These are phyloP conservation scores for Pelargonium cotyledonis DNA, from an alignment of 441 rosid genomes.

Conservation along the genomic window DNA sequence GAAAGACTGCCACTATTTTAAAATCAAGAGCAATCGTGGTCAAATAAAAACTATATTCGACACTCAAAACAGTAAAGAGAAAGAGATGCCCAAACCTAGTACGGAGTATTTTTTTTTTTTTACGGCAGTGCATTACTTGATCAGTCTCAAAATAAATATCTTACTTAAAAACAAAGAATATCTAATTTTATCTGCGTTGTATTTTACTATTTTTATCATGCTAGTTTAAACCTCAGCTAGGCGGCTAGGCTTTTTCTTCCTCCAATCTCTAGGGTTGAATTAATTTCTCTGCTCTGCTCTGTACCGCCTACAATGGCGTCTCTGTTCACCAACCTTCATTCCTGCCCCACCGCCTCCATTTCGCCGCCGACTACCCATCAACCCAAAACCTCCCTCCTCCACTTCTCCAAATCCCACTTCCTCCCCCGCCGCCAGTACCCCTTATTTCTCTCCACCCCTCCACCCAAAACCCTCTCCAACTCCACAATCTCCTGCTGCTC, in stretches of 20 bases:
- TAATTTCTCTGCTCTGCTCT: background rate
- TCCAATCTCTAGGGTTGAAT: background rate
- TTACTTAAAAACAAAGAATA: no score
- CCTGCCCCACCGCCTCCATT: background rate
- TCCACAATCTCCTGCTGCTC: background rate
- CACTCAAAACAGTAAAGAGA: no score
- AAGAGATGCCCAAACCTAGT: no score
- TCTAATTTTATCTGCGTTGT: no score
- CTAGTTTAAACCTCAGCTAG: no score
- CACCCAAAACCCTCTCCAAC: background rate
- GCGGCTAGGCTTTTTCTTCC: background rate
- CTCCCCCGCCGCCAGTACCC: background rate
- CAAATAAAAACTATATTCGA: no score
- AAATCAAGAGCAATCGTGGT: no score
- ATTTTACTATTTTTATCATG: no score
- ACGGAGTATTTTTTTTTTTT: no score
- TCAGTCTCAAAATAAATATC: no score
- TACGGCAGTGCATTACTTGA: no score
- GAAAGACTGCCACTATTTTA: no score
- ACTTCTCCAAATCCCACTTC: background rate
- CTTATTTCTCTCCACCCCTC: background rate
- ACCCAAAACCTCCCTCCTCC: background rate
- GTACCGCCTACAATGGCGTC: background rate
- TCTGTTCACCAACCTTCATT: background rate
- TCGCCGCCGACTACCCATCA: background rate